phyloP scores from a whole-genome alignment of 2,329 filamentous ascomycete genomes.

The Fusarium chuoi region DNA sequence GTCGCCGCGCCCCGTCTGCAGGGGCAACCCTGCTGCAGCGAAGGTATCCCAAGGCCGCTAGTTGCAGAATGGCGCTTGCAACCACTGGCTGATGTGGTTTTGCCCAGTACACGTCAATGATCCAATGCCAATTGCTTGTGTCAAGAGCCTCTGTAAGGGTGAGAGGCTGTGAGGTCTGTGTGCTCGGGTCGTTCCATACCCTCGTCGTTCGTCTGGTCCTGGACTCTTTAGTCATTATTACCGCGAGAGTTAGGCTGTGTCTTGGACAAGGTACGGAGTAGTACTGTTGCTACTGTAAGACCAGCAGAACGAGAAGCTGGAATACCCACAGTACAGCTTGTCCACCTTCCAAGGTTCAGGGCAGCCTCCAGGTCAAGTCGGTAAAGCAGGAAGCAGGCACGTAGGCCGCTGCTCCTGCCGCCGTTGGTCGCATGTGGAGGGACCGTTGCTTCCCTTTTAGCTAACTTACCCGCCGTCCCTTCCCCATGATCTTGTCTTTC shows the following conservation, averaged over 20 bases:
- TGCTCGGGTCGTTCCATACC: conserved; percentile 34
- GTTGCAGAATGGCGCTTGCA: conserved; percentile 46
- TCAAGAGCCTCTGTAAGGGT: conserved; percentile 36
- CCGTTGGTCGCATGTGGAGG: conserved; percentile 39
- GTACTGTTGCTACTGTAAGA: neutral
- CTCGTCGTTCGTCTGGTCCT: conserved; percentile 21
- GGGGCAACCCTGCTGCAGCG: conserved; percentile 45
- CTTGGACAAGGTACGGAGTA: neutral
- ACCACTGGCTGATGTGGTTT: conserved; percentile 41
- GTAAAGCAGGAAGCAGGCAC: conserved; percentile 4
- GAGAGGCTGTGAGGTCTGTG: conserved; percentile 16
- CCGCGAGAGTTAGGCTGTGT: conserved; percentile 5
- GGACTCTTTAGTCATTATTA: conserved; percentile 16
- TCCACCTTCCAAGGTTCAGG: conserved; percentile 13
- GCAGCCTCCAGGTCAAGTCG: neutral
- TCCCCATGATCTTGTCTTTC: conserved; percentile 39
- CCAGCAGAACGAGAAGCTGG: conserved; percentile 2
- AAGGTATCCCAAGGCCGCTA: conserved; percentile 45
- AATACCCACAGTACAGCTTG: conserved; percentile 29
- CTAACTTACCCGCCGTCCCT: conserved; percentile 41
- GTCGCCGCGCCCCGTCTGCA: conserved; percentile 38
- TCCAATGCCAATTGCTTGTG: conserved; percentile 17
- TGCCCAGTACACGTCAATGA: conserved; percentile 33
- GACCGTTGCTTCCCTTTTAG: conserved; percentile 36
- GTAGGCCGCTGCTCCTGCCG: conserved; percentile 34